A percentile compares a stretch with the other conserved stretches of the same genome.
These are phyloP conservation scores for Trametes meyenii DNA, from an alignment of 768 basidiomycete genomes.

Conservation along the genomic window DNA sequence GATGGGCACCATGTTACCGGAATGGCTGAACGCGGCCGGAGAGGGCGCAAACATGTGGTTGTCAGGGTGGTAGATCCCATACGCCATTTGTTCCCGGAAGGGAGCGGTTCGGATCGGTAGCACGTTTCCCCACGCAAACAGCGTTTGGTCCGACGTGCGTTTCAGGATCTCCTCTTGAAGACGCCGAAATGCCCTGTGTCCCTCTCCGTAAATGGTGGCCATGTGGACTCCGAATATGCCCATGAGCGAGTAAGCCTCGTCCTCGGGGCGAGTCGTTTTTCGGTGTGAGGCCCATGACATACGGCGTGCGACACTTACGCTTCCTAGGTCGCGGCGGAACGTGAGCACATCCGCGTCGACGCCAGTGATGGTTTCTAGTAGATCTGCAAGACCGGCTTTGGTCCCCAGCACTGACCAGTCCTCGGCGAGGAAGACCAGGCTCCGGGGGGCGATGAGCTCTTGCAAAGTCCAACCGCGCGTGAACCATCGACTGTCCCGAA, in stretches of 20 bases:
- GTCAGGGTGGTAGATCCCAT: slow-evolving; percentile 14
- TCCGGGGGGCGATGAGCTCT: slow-evolving; percentile 19
- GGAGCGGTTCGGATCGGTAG: slow-evolving; percentile 5
- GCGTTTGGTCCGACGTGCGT: slow-evolving; percentile 19
- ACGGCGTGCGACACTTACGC: slow-evolving; percentile 21
- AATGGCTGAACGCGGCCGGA: slow-evolving; percentile 12
- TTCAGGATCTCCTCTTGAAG: slow-evolving; percentile 23
- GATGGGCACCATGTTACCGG: slow-evolving; percentile 5
- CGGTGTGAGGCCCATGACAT: slow-evolving; percentile 23
- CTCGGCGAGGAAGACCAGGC: slow-evolving; percentile 10
- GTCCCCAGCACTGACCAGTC: slow-evolving; percentile 18
- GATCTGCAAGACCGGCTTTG: slow-evolving; percentile 12
- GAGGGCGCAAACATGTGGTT: slow-evolving; percentile 21
- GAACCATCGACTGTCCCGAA: slow-evolving; percentile 15
- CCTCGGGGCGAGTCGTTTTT: slow-evolving; percentile 17
- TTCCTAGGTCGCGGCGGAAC: slow-evolving; percentile 13
- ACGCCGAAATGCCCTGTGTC: slow-evolving; percentile 11
- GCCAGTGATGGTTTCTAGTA: slow-evolving; percentile 17
- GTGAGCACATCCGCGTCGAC: slow-evolving; percentile 19
- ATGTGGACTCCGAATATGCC: slow-evolving; percentile 22
- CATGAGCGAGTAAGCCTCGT: slow-evolving; percentile 22
- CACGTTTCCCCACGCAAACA: slow-evolving; percentile 20
- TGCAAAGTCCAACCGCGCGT: slow-evolving; percentile 21
- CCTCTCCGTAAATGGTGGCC: slow-evolving; percentile 20
- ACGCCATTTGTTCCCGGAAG: slow-evolving; percentile 12